Conservation (phyloP, 2,329 filamentous ascomycete species). For the Clarireedia hainanense region DNA sequence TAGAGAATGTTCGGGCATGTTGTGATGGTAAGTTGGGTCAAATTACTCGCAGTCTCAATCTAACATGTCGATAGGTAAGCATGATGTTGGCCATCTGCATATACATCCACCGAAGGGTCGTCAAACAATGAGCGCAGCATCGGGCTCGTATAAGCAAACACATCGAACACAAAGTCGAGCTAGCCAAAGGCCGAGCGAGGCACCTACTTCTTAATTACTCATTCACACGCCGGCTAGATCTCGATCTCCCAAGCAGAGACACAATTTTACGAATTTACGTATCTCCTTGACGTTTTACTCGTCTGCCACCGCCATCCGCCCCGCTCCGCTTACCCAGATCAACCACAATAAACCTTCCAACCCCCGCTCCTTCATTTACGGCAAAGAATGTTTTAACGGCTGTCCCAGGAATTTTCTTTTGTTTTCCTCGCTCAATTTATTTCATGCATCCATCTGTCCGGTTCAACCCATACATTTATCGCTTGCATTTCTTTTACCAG, state of each 20-base stretch:
- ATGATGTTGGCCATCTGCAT: constrained; percentile 59
- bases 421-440: too few relatives aligned
- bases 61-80: constrained; percentile 50
- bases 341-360: too few relatives aligned
- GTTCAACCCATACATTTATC: too few relatives aligned
- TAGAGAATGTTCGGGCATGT: constrained; percentile 95
- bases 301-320: too few relatives aligned
- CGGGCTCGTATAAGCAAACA: constrained; percentile 11
- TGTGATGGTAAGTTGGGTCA: constrained; percentile 74
- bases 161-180: constrained; percentile 14
- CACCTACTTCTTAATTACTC: constrained; percentile 1
- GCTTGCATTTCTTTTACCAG: too few relatives aligned
- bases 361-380: too few relatives aligned
- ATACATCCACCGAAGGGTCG: constrained; percentile 38
- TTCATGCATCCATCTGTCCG: too few relatives aligned
- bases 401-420: too few relatives aligned
- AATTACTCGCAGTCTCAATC: neutral
- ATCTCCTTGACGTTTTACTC: neutral
- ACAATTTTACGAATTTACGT: constrained; percentile 7
- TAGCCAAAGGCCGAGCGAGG: constrained; percentile 12
- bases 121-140: constrained; percentile 14
- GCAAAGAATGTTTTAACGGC: too few relatives aligned
- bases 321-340: too few relatives aligned
- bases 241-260: neutral
- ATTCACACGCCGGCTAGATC: neutral